Conservation (phyloP, 2,329 filamentous ascomycete genomes). For the Didymella pomorum region DNA sequence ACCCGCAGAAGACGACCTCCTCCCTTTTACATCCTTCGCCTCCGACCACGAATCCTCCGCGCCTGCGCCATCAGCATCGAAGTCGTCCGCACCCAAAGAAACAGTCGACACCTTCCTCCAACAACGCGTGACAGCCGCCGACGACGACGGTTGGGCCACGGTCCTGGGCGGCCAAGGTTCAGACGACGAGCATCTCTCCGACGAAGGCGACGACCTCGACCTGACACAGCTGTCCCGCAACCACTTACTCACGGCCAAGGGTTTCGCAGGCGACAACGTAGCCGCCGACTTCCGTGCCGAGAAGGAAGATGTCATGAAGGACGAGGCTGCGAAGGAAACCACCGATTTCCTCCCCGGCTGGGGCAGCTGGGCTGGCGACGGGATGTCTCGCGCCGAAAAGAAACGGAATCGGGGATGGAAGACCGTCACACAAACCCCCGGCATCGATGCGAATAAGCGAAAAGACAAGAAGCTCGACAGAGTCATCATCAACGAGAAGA, state of each 20-base stretch:
- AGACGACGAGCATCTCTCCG: constrained; percentile 34
- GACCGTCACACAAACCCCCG: constrained; percentile 70
- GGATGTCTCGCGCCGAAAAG: constrained; percentile 73
- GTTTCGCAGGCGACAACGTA: constrained; percentile 88
- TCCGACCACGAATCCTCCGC: constrained; percentile 17
- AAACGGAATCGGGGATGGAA: constrained; percentile 62
- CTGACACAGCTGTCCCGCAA: constrained; percentile 57
- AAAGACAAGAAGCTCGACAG: constrained; percentile 82
- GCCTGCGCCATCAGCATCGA: constrained; percentile 2
- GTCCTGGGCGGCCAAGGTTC: constrained; percentile 51
- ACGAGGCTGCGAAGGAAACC: constrained; percentile 82
- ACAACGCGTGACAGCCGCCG: constrained; percentile 43
- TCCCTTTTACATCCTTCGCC: constrained; percentile 15
- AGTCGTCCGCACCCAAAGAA: constrained; percentile 8
- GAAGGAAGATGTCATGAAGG: constrained; percentile 73
- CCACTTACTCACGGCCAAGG: constrained; percentile 76
- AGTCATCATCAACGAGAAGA: constrained; percentile 93
- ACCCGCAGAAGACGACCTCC: constrained; percentile 24
- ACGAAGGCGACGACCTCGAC: constrained; percentile 53
- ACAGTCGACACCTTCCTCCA: constrained; percentile 42
- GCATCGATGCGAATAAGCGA: constrained; percentile 77
- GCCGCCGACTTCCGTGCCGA: constrained; percentile 81
- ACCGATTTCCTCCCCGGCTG: constrained; percentile 91
- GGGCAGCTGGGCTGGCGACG: constrained; percentile 90
- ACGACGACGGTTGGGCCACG: constrained; percentile 56